Percentiles rank a stretch among this genome's conserved stretches.
phyloP scores from a whole-genome alignment of 805 yeast species.

The Starmerella floris region DNA sequence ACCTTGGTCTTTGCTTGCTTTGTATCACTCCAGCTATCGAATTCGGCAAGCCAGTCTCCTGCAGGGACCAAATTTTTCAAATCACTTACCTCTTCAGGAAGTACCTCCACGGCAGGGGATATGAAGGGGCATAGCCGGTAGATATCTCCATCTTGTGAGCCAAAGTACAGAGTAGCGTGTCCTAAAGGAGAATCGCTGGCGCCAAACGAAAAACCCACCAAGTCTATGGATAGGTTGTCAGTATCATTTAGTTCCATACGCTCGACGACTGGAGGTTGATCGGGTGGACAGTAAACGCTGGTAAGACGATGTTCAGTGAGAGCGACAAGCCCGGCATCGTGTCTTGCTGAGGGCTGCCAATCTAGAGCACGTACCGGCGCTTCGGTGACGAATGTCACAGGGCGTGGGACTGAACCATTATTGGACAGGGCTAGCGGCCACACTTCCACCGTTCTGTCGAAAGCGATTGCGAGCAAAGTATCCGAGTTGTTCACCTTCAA shows the following conservation, averaged over 20 bases:
- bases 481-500: slow-evolving; percentile 30
- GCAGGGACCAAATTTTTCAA: slow-evolving; percentile 18
- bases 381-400: not conserved
- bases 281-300: slow-evolving; percentile 7
- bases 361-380: slow-evolving; percentile 27
- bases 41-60: slow-evolving; percentile 26
- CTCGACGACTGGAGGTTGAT: slow-evolving; percentile 27
- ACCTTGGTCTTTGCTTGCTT: not conserved
- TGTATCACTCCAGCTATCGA: slow-evolving; percentile 8
- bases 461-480: slow-evolving; percentile 33
- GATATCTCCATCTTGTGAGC: slow-evolving; percentile 45
- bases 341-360: slow-evolving; percentile 36
- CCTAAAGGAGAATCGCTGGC: slow-evolving; percentile 30
- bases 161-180: slow-evolving; percentile 39
- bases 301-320: slow-evolving; percentile 27
- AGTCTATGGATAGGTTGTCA: slow-evolving; percentile 9
- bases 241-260: slow-evolving; percentile 1
- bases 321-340: slow-evolving; percentile 34
- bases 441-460: slow-evolving; percentile 26
- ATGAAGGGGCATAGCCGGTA: slow-evolving; percentile 52
- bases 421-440: slow-evolving; percentile 5
- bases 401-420: not conserved
- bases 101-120: slow-evolving; percentile 35
- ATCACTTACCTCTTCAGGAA: slow-evolving; percentile 7
- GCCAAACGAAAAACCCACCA: slow-evolving; percentile 37